A percentile compares a stretch with the other conserved stretches of the same genome.
These are phyloP conservation scores for Puccinia hordei DNA, from an alignment of 1,284 basidiomycete species.

Conservation along the genomic window DNA sequence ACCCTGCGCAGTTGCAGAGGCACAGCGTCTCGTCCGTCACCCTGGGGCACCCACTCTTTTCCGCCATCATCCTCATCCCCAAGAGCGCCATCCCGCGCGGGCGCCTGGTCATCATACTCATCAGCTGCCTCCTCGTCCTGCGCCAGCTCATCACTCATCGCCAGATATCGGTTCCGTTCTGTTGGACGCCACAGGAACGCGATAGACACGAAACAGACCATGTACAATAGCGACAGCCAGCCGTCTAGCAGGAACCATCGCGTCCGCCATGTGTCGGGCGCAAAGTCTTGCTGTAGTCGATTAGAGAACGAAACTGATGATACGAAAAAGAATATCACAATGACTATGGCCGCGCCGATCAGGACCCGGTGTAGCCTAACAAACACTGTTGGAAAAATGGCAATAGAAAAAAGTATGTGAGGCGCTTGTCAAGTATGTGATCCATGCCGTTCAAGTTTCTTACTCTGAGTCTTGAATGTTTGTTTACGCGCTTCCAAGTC, in stretches of 20 bases:
- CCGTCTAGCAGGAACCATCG: constrained; percentile 97
- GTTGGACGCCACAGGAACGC: constrained; percentile 93
- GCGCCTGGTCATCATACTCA: constrained; percentile 52
- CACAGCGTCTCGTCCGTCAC: constrained; percentile 51
- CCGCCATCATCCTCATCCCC: constrained; percentile 62
- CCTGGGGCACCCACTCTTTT: constrained; percentile 47
- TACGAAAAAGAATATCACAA: constrained; percentile 86
- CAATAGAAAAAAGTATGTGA: too few species aligned
- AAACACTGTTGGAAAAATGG: too few species aligned
- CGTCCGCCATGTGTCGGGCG: constrained; percentile 86
- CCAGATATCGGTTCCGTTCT: constrained; percentile 83
- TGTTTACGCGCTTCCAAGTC: constrained; percentile 47
- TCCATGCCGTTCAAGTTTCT: background rate
- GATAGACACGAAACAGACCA: constrained; percentile 76
- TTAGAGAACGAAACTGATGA: constrained; percentile 88
- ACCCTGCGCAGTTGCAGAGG: constrained; percentile 54
- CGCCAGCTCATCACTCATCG: constrained; percentile 80
- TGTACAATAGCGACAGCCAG: constrained; percentile 84
- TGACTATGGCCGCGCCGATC: constrained; percentile 80
- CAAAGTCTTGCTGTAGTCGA: constrained; percentile 88
- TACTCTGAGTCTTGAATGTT: constrained; percentile 44
- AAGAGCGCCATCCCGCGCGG: constrained; percentile 58
- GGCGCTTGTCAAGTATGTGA: too few species aligned
- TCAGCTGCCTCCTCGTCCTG: constrained; percentile 72
- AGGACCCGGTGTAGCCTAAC: too few species aligned